Percentiles rank a stretch among this genome's conserved stretches.
Conservation (phyloP, 179 eudicot genomes). For the Carnegiea gigantea region DNA sequence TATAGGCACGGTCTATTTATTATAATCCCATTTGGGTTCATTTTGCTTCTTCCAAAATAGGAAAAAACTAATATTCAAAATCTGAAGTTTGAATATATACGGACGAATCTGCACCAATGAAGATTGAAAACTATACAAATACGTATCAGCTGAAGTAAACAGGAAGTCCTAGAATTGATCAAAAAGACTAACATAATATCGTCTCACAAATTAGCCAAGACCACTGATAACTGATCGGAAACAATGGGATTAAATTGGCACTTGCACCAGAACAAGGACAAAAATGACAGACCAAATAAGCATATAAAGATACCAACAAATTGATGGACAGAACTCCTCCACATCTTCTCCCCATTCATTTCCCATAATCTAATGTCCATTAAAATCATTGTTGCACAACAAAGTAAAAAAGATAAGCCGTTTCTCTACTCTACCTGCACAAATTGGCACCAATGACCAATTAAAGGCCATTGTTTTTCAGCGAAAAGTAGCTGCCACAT, state of each 20-base stretch:
- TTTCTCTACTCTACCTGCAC: slow-evolving; percentile 58
- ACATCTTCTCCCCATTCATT: no score
- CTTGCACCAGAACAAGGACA: no score
- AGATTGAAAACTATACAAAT: not conserved
- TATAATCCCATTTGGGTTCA: not conserved
- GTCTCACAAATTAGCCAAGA: no score
- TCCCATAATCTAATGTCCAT: no score
- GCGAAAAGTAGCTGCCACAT: slow-evolving; percentile 98
- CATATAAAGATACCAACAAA: no score
- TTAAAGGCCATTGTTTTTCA: slow-evolving; percentile 90
- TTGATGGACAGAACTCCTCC: no score
- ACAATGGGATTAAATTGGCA: no score
- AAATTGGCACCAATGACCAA: slow-evolving; percentile 95
- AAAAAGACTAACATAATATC: no score
- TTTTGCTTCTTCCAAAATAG: not conserved
- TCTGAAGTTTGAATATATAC: not conserved
- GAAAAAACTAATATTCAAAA: not conserved
- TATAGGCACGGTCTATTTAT: not conserved
- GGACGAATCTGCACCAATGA: not conserved
- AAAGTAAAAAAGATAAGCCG: not conserved
- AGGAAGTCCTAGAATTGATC: not conserved
- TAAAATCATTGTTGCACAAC: no score
- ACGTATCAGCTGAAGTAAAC: not conserved
- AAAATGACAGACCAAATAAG: no score
- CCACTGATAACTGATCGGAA: no score